A percentile compares a stretch with the other conserved stretches of the same genome.
Conservation (phyloP, 345 rosid species). For the Salix dunnii region DNA sequence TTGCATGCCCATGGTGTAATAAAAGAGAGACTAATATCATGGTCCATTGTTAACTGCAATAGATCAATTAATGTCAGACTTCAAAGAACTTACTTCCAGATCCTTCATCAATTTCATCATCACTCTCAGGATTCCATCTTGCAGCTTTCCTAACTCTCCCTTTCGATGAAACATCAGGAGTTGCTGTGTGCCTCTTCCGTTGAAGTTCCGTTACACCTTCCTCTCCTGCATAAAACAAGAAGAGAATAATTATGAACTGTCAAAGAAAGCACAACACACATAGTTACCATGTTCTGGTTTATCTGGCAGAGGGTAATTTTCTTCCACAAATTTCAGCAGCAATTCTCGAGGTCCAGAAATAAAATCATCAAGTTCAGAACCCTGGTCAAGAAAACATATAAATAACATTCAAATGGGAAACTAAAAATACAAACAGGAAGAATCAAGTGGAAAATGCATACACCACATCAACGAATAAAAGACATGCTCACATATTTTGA, state of each 20-base stretch:
- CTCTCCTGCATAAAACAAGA: slow-evolving; percentile 53
- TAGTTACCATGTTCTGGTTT: slow-evolving; percentile 79
- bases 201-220: slow-evolving; percentile 82
- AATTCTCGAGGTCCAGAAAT: slow-evolving; percentile 98
- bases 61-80: not conserved
- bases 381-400: slow-evolving; percentile 40
- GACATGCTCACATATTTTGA: slow-evolving; percentile 79
- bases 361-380: slow-evolving; percentile 97
- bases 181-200: slow-evolving; percentile 86
- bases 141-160: slow-evolving; percentile 97
- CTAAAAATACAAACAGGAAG: not conserved
- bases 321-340: slow-evolving; percentile 93
- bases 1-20: not conserved
- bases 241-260: not conserved
- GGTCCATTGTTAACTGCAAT: not conserved
- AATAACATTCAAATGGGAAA: slow-evolving; percentile 14
- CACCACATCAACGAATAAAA: slow-evolving; percentile 9
- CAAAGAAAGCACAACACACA: not conserved
- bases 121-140: slow-evolving; percentile 79
- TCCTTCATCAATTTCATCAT: slow-evolving; percentile 79
- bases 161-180: slow-evolving; percentile 79
- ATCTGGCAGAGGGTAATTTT: slow-evolving; percentile 93
- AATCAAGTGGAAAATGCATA: slow-evolving; percentile 12
- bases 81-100: slow-evolving; percentile 63
- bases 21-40: not conserved